Conservation (phyloP, 225 moss, liverwort and hornwort species). For the Physcomitrellopsis africana region DNA sequence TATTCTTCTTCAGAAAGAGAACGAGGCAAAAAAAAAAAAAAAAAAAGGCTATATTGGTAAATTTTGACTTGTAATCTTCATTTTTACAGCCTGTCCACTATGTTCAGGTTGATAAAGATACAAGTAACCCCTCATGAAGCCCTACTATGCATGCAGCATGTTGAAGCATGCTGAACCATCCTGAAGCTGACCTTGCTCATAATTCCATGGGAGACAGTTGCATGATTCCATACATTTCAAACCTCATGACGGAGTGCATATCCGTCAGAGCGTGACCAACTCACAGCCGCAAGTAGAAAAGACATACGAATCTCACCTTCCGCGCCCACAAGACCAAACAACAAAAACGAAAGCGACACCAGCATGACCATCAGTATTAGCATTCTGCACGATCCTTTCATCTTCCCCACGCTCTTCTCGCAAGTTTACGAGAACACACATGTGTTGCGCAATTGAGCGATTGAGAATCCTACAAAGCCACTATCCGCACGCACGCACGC, state of each 20-base stretch:
- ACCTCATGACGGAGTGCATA: neutral
- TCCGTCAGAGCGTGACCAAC: neutral
- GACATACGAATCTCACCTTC: slow-evolving; percentile 27
- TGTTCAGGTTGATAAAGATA: no score
- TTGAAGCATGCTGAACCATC: no score
- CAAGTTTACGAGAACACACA: no score
- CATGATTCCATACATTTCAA: slow-evolving; percentile 1
- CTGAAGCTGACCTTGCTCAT: no score
- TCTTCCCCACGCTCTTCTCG: neutral
- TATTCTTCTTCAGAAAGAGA: no score
- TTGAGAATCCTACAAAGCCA: neutral
- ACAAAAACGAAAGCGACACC: slow-evolving; percentile 17
- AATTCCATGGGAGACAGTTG: no score
- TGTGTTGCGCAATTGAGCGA: neutral
- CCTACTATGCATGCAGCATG: no score
- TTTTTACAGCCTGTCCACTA: no score
- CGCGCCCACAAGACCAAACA: slow-evolving; percentile 27
- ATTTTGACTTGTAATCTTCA: no score
- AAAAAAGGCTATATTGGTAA: no score
- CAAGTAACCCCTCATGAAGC: no score
- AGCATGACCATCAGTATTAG: slow-evolving; percentile 13
- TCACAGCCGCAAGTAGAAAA: neutral
- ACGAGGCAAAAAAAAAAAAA: no score
- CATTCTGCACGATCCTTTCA: slow-evolving; percentile 38
- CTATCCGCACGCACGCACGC: neutral